Conservation (phyloP, 2,329 filamentous ascomycete genomes). For the Botrytis deweyae region DNA sequence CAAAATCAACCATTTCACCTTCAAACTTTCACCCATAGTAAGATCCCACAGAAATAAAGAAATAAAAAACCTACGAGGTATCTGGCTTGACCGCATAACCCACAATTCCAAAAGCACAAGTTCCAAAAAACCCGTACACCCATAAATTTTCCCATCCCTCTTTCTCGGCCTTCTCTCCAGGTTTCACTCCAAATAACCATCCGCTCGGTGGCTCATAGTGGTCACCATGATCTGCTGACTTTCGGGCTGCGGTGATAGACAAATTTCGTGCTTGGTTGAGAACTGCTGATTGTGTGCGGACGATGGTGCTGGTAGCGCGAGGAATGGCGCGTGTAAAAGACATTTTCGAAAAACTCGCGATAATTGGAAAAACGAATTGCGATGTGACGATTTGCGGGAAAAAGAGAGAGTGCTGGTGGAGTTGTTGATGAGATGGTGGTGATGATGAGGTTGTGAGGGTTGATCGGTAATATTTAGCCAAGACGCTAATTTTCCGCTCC, state of each 20-base stretch:
- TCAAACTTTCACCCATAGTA: conserved; percentile 7
- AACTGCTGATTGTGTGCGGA: not conserved
- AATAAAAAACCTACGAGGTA: conserved; percentile 75
- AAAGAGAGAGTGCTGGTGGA: not conserved
- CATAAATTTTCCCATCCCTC: conserved; percentile 94
- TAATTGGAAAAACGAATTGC: no score
- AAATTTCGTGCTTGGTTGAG: conserved; percentile 10
- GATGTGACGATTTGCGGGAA: not conserved
- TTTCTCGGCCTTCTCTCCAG: conserved; percentile 90
- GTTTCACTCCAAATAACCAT: conserved; percentile 92
- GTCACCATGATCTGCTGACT: conserved; percentile 33
- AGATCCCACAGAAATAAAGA: conserved; percentile 14
- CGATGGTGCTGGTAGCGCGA: conserved; percentile 6
- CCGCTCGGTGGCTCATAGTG: conserved; percentile 88
- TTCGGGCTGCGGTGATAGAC: not conserved
- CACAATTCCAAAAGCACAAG: conserved; percentile 68
- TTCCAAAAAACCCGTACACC: conserved; percentile 81
- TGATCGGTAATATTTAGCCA: conserved; percentile 15
- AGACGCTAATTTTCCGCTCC: conserved; percentile 16
- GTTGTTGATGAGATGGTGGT: not conserved
- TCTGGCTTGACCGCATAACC: conserved; percentile 97
- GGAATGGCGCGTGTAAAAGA: conserved; percentile 16
- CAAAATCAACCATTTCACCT: not conserved
- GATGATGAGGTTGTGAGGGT: conserved; percentile 6
- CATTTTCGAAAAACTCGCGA: not conserved